Evolutionary conservation across 305 asterid species (phyloP), one percentile per base, ranked within the genome.

Genomic region (Fraxinus floribunda): DNA sequence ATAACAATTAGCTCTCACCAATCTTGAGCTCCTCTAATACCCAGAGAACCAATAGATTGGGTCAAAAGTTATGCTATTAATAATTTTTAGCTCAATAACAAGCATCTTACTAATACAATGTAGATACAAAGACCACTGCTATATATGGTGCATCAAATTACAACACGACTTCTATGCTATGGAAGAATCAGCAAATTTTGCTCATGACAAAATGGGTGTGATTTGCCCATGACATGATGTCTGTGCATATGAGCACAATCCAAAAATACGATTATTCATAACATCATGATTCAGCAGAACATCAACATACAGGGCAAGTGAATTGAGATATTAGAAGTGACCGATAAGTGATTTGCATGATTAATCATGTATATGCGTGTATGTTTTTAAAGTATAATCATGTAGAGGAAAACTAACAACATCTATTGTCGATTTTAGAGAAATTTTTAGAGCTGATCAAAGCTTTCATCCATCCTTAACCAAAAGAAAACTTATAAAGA

Each of bases 111-210:
- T 29, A 13, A 57, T 71, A 5, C n/a, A 24, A 78, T 78, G 35
- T 39, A 83, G 75, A 78, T 39, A 84, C 55, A 57, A 76, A 30
- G 4, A 66, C 76, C 78, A 79, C 38, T 29, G 36, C n/a, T 41
- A 26, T 68, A 68, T 29, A 68, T 22, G 75, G 24, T 32, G 22
- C 39, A 71, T 39, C 22, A 71, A 71, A 10, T 64, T 64, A 64
- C 24, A 71, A 13, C 7, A 16, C n/a, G 44, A 71, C 39, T 70
- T 35, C 41, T 4, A 16, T 71, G 34, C 39, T 71, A 71, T 30
- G 30, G 20, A 15, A 71, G 44, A 71, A 71, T 36, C 39, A 71
- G 76, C 13, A 16, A 32, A 71, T 32, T 55, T 24, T 22, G 18
- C 39, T 68, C 74, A 29, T 68, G 18, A 68, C 36, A 68, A 13